phyloP scores from a whole-genome alignment of 306 rosid species.

The Sindora glabra region DNA sequence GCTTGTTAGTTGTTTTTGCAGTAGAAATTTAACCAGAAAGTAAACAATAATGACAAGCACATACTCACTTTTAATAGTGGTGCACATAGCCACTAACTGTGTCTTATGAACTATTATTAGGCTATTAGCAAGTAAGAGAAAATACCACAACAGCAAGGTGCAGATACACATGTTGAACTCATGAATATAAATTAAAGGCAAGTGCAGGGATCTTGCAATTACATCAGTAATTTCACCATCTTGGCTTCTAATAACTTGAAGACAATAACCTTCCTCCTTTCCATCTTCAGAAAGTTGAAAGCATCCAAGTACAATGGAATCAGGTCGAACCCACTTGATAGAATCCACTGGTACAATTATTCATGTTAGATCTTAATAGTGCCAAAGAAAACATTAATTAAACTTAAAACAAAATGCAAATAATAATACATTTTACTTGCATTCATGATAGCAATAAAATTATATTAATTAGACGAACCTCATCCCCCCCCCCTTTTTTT shows the following conservation, averaged over 20 bases:
- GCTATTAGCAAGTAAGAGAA: no score
- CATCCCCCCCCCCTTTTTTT: no score
- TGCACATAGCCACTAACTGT: not conserved
- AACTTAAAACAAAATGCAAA: no score
- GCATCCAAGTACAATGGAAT: constrained; percentile 83
- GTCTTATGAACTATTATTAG: not conserved
- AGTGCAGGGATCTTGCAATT: constrained; percentile 20
- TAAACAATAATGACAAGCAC: not conserved
- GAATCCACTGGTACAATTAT: constrained; percentile 71
- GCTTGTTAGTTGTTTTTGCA: no score
- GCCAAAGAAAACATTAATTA: no score
- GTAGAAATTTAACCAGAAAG: constrained; percentile 1
- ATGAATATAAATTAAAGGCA: not conserved
- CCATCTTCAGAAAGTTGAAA: constrained; percentile 66
- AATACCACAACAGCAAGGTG: not conserved
- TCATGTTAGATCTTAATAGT: not conserved
- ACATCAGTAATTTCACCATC: constrained; percentile 68
- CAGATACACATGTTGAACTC: constrained; percentile 2
- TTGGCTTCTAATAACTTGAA: constrained; percentile 66
- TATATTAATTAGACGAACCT: no score
- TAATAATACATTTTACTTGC: no score
- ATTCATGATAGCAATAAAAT: no score
- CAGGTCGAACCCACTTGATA: constrained; percentile 75
- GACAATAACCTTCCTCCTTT: constrained; percentile 62
- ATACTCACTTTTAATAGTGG: not conserved